These are phyloP conservation scores for Trichoderma sp. DNA, from an alignment of 2,329 filamentous ascomycete genomes.

Conservation along the genomic window DNA sequence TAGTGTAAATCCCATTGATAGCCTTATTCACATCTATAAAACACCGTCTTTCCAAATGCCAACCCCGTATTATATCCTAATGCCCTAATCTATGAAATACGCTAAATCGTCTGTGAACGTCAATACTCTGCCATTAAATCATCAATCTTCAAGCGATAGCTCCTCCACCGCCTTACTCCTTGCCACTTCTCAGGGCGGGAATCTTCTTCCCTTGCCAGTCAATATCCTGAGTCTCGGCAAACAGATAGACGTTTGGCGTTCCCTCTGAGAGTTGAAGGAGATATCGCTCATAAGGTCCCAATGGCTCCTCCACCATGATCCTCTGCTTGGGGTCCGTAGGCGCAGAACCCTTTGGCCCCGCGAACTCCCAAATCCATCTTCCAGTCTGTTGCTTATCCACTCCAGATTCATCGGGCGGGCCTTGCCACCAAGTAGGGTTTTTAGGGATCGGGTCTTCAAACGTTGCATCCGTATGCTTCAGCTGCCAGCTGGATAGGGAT, in stretches of 20 bases:
- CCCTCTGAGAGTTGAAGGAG: constrained; percentile 49
- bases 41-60: neutral
- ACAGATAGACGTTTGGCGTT: constrained; percentile 45
- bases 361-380: constrained; percentile 58
- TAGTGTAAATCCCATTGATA: neutral
- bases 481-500: constrained; percentile 48
- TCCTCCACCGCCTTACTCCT: neutral
- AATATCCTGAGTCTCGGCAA: constrained; percentile 33
- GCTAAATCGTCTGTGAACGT: neutral
- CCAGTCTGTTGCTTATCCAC: constrained; percentile 30
- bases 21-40: neutral
- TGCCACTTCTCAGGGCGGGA: neutral
- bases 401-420: constrained; percentile 29
- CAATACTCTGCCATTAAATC: neutral
- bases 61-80: neutral
- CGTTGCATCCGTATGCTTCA: constrained; percentile 38
- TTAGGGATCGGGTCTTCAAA: constrained; percentile 40
- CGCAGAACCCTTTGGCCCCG: constrained; percentile 45
- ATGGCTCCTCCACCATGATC: constrained; percentile 53
- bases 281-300: constrained; percentile 55
- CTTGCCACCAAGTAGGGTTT: constrained; percentile 37
- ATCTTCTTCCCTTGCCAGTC: constrained; percentile 18
- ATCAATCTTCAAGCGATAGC: neutral
- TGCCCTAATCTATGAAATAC: neutral
- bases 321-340: constrained; percentile 42